phyloP scores from a whole-genome alignment of 2,329 filamentous ascomycete species.

The Fusarium chaquense region DNA sequence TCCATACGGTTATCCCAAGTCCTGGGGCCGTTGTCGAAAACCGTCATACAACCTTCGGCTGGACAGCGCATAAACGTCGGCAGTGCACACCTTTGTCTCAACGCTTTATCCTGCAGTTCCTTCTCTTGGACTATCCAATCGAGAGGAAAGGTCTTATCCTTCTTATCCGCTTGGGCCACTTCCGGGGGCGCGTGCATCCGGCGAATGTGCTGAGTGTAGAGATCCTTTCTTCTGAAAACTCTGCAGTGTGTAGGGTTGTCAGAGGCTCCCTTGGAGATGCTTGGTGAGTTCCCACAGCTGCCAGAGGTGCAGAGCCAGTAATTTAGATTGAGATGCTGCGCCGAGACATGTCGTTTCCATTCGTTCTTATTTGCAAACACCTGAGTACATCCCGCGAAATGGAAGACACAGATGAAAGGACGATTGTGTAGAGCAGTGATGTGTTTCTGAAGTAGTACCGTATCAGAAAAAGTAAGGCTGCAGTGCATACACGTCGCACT shows the following conservation, averaged over 20 bases:
- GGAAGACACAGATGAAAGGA: conserved; percentile 82
- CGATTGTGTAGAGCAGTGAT: conserved; percentile 66
- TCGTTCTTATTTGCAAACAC: conserved; percentile 89
- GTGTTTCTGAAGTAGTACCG: conserved; percentile 61
- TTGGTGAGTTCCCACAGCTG: conserved; percentile 58
- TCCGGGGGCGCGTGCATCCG: conserved; percentile 78
- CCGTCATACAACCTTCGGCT: conserved; percentile 66
- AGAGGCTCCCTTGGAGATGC: conserved; percentile 27
- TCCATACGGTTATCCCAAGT: conserved; percentile 89
- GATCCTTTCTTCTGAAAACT: conserved; percentile 89
- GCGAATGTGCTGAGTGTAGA: conserved; percentile 88
- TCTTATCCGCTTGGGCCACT: conserved; percentile 49
- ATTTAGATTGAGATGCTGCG: conserved; percentile 80
- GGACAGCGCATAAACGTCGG: conserved; percentile 73
- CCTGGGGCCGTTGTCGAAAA: conserved; percentile 69
- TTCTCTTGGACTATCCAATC: conserved; percentile 68
- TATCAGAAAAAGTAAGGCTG: conserved; percentile 57
- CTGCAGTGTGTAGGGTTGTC: conserved; percentile 64
- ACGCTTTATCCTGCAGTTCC: conserved; percentile 68
- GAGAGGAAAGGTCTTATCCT: conserved; percentile 50
- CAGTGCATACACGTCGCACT: conserved; percentile 39
- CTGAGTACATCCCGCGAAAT: conserved; percentile 78
- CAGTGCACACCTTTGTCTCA: conserved; percentile 68
- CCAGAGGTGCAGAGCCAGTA: conserved; percentile 83
- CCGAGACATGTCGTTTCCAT: conserved; percentile 90